These are phyloP conservation scores for Fagus crenata DNA, from an alignment of 306 rosid species.

Conservation along the genomic window DNA sequence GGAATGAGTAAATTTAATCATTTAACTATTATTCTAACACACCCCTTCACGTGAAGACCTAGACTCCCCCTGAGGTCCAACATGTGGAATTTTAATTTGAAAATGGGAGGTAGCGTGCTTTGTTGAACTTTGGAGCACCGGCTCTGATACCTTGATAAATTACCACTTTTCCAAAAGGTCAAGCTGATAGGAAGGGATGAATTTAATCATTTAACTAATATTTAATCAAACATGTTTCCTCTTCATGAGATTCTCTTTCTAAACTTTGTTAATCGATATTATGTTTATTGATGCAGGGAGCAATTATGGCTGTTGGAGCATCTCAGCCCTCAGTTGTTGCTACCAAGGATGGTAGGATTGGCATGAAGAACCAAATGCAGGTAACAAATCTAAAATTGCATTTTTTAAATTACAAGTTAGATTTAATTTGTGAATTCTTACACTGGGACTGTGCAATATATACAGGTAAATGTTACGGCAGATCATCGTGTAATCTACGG, in stretches of 20 bases:
- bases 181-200: no score
- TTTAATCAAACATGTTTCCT: background rate
- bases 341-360: slow-evolving; percentile 89
- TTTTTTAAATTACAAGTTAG: background rate
- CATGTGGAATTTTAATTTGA: no score
- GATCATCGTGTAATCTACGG: slow-evolving; percentile 97
- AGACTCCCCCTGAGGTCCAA: no score
- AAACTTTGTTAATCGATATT: slow-evolving; percentile 1
- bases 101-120: no score
- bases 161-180: no score
- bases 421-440: slow-evolving; percentile 25
- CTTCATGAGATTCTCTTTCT: background rate
- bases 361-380: slow-evolving; percentile 94
- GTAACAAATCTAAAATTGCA: slow-evolving; percentile 37
- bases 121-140: no score
- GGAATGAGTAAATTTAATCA: no score
- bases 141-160: no score
- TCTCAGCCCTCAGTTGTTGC: slow-evolving; percentile 79
- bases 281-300: slow-evolving; percentile 60
- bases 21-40: no score
- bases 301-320: slow-evolving; percentile 96
- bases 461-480: slow-evolving; percentile 95
- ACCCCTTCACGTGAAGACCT: no score
- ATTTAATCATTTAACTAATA: no score
- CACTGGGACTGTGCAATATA: slow-evolving; percentile 20